Percentiles rank a stretch among this genome's conserved stretches.
phyloP scores from a whole-genome alignment of 768 basidiomycete species.

The Boletus insuetus region DNA sequence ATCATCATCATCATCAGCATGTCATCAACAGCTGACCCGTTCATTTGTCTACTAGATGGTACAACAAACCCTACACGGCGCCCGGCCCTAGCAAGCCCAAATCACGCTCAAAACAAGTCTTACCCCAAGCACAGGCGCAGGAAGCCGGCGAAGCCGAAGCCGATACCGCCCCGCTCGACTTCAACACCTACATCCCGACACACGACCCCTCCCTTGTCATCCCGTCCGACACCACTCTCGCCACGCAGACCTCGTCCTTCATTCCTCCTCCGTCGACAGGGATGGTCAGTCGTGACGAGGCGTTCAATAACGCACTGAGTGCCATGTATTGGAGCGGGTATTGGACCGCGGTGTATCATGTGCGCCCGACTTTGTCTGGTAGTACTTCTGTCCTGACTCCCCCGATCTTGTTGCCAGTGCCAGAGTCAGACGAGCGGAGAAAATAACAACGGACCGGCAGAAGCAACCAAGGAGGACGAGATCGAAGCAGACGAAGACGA shows the following conservation, averaged over 20 bases:
- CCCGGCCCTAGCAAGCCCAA: conserved; percentile 6
- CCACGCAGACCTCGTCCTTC: conserved; percentile 21
- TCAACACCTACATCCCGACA: conserved; percentile 65
- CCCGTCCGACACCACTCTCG: conserved; percentile 16
- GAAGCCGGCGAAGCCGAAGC: conserved; percentile 25
- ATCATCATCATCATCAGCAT: too few species aligned
- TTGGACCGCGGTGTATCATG: conserved; percentile 85
- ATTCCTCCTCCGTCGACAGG: conserved; percentile 33
- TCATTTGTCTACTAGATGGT: conserved; percentile 54
- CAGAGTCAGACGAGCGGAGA: conserved; percentile 28
- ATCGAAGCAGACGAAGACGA: conserved; percentile 24
- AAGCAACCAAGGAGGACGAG: conserved; percentile 29
- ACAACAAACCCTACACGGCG: conserved; percentile 52
- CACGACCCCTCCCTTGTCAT: conserved; percentile 66
- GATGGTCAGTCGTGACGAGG: conserved; percentile 65
- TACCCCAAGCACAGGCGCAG: background rate
- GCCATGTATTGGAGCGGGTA: conserved; percentile 89
- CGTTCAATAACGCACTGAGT: conserved; percentile 67
- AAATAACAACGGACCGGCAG: conserved; percentile 24
- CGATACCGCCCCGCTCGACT: conserved; percentile 65
- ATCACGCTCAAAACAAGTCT: background rate
- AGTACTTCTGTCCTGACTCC: background rate
- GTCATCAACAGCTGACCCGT: background rate
- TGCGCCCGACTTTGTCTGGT: conserved; percentile 32
- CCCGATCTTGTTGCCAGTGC: conserved; percentile 4